phyloP scores from a whole-genome alignment of 2,329 filamentous ascomycete species.

The Phaeoacremonium minimum region DNA sequence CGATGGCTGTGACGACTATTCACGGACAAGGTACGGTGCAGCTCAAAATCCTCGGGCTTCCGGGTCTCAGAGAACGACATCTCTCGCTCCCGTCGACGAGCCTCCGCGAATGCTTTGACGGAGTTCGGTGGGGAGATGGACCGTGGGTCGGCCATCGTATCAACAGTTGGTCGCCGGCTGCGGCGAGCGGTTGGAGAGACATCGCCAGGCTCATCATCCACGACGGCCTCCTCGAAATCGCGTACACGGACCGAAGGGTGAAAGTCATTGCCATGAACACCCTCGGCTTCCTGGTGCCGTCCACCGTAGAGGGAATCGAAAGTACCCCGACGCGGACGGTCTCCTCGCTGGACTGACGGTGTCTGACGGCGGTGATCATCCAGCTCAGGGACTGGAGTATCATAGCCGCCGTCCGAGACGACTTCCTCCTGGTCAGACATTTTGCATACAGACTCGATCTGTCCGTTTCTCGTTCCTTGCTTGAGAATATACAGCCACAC shows the following conservation, averaged over 20 bases:
- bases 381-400: conserved; percentile 72
- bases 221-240: conserved; percentile 83
- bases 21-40: conserved; percentile 69
- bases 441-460: no score
- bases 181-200: conserved; percentile 36
- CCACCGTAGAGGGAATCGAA: conserved; percentile 65
- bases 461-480: no score
- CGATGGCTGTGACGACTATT: conserved; percentile 58
- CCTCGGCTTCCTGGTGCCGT: conserved; percentile 25
- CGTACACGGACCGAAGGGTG: conserved; percentile 53
- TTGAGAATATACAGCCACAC: no score
- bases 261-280: conserved; percentile 30
- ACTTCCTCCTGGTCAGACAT: conserved; percentile 67
- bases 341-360: conserved; percentile 53
- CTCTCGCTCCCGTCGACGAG: conserved; percentile 77
- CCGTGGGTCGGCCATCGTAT: conserved; percentile 52
- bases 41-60: conserved; percentile 41
- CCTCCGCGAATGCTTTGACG: conserved; percentile 93
- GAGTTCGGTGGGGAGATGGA: conserved; percentile 91
- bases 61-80: conserved; percentile 48
- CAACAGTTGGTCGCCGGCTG: conserved; percentile 52
- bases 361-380: conserved; percentile 80
- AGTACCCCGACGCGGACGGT: conserved; percentile 64
- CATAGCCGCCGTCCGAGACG: conserved; percentile 58
- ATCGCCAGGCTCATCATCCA: conserved; percentile 65